Base-by-base conservation (phyloP, 495 filamentous ascomycete genomes). In the Baudoinia panamericana region DNA sequence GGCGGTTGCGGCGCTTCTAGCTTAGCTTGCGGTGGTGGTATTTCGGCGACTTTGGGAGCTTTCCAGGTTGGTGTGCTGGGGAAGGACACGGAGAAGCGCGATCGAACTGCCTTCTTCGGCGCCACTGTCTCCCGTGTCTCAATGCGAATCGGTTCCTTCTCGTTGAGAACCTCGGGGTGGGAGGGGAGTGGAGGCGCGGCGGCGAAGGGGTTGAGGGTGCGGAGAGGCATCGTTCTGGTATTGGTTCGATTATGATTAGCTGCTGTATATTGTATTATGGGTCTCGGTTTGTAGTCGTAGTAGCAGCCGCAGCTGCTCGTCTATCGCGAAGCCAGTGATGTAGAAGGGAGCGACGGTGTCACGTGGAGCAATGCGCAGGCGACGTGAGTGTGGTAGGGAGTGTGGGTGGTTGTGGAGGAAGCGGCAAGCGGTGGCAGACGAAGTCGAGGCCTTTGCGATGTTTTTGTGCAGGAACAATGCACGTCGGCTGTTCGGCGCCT, bases 61-160 rank as follows among this genome's bases (percentile, higher is more conserved):
- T 71, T 76, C 15, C n/a, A n/a, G n/a, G n/a, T n/a, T n/a, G 75
- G 73, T 7, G 73, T 71, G 37, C 63, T 58, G 25, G 72, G 69
- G 48, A 78, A 79, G 46, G 79, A 63, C 36, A 70, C 68, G 46
- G 62, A 61, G 30, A 79, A 61, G 37, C 66, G 67, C 54, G 53
- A 57, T 33, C 78, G 84, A 39, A 71, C 58, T 62, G 82, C 86
- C 42, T 77, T 70, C 17, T 73, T 70, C 17, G 84, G 73, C 13
- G 75, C 45, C 18, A 71, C 19, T 30, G 25, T 46, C 26, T 38
- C 47, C 37, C 35, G 43, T 47, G 46, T 59, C 57, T 51, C 53
- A 46, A 44, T 50, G 43, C 44, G 50, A 36, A 51, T 52, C 40
- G 48, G 36, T 27, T 51, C 48, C 38, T 51, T 51, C 29, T 51